phyloP scores from a whole-genome alignment of 805 yeast genomes.

The Maudiozyma turicensis region DNA sequence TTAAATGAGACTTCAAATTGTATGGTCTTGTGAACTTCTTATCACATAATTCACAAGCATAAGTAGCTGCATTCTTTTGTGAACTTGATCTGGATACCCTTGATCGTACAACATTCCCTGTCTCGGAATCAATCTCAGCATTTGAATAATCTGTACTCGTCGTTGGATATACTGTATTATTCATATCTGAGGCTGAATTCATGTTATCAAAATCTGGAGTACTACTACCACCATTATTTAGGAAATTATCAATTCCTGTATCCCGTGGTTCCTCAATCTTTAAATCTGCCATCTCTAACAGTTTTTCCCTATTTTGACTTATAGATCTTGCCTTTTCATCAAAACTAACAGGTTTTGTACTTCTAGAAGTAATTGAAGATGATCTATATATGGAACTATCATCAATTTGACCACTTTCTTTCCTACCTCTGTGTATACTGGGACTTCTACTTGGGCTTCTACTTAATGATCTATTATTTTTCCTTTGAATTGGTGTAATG shows the following conservation, averaged over 20 bases:
- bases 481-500: not conserved
- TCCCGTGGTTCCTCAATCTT: not conserved
- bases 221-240: not conserved
- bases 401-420: constrained; percentile 6
- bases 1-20: constrained; percentile 78
- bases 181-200: not conserved
- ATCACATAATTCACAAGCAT: constrained; percentile 72
- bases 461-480: not conserved
- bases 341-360: constrained; percentile 9
- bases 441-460: not conserved
- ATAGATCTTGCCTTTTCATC: constrained; percentile 26
- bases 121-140: not conserved
- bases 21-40: constrained; percentile 88
- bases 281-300: constrained; percentile 24
- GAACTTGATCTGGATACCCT: not conserved
- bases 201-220: not conserved
- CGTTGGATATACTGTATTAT: not conserved
- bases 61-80: constrained; percentile 21
- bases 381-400: constrained; percentile 4
- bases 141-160: not conserved
- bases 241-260: not conserved
- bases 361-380: constrained; percentile 3
- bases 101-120: not conserved
- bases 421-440: constrained; percentile 1
- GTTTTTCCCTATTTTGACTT: constrained; percentile 25